Evolutionary conservation across 176 grass and related monocot genomes (phyloP), one percentile per base, ranked within the genome.

Genomic region (Canna indica): DNA sequence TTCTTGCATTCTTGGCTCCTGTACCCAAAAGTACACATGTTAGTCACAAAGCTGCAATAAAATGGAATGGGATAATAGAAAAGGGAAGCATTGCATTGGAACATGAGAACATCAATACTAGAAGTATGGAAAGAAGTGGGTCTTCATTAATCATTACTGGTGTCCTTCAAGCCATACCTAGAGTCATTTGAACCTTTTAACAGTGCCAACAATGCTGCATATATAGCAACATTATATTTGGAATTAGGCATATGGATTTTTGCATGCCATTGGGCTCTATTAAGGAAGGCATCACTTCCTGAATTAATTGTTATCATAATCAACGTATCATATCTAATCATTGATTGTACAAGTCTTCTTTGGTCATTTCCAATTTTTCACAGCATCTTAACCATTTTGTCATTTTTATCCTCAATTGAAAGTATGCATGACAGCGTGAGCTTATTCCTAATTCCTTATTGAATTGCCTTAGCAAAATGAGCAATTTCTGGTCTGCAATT

Each of bases 1-100:
- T 60, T 62, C 75, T 34, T 64, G 61, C 36, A 64, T 78, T 41
- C 33, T 70, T 78, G 26, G 66, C 67, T 17, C 84, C 94, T 97
- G 77, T 10, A 73, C 39, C 22, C 12, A 20, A 29, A 36, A 39
- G 4, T 27, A 61, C 22, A 29, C 42, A 27, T 59, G 35, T 42
- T 5, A 36, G 24, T 61, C 36, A 42, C 13, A 60, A 59, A 60
- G 69, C 5, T 7, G 24, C 11, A 16, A 73, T 0, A 59, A 27
- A 41, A 10, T 18, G 22, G 7, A 59, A 28, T 6, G 20, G 58
- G 30, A 13, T 33, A 62, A 4, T 32, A 5, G 14, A 3, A 32
- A 33, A 6, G 1, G 33, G 16, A 32, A 16, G 7, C 16, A 32
- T 54, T n/a, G 3, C 5, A n/a, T n/a, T n/a, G 16, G 50, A n/a